Percentiles rank a stretch among this genome's conserved stretches.
These are phyloP conservation scores for Blakeslea trispora DNA, from an alignment of 371 early-diverging fungal genomes.

Conservation along the genomic window DNA sequence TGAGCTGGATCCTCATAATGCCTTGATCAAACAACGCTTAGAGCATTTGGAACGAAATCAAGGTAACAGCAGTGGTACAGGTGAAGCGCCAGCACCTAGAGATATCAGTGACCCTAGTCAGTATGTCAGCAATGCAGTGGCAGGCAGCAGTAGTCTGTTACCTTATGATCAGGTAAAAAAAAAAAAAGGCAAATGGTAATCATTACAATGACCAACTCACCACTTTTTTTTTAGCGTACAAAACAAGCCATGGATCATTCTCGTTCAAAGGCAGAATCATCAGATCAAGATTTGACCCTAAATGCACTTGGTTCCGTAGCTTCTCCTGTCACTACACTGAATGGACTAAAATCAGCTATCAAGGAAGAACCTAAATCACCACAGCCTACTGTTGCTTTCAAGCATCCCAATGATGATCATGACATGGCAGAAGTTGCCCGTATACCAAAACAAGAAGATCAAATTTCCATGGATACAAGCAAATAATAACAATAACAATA, in stretches of 20 bases:
- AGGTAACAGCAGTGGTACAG: not conserved
- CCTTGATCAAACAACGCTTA: constrained; percentile 86
- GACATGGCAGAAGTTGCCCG: not conserved
- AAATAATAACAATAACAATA: too few species aligned
- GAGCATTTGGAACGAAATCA: constrained; percentile 52
- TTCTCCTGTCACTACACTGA: not conserved
- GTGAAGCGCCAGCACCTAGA: constrained; percentile 59
- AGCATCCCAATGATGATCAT: not conserved
- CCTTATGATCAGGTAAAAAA: not conserved
- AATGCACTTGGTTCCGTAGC: not conserved
- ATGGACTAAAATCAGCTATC: not conserved
- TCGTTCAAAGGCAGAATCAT: too few species aligned
- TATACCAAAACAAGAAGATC: not conserved
- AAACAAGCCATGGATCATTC: not conserved
- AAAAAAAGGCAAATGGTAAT: not conserved
- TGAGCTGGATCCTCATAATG: constrained; percentile 77
- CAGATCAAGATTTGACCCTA: not conserved
- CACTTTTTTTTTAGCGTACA: too few species aligned
- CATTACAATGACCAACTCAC: too few species aligned
- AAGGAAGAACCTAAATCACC: not conserved
- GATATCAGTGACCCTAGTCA: constrained; percentile 62
- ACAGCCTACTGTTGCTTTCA: not conserved
- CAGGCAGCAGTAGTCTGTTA: not conserved
- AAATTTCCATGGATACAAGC: too few species aligned
- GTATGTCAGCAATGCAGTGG: constrained; percentile 27